phyloP scores from a whole-genome alignment of 257 asterid genomes.

The Scutellaria minor region DNA sequence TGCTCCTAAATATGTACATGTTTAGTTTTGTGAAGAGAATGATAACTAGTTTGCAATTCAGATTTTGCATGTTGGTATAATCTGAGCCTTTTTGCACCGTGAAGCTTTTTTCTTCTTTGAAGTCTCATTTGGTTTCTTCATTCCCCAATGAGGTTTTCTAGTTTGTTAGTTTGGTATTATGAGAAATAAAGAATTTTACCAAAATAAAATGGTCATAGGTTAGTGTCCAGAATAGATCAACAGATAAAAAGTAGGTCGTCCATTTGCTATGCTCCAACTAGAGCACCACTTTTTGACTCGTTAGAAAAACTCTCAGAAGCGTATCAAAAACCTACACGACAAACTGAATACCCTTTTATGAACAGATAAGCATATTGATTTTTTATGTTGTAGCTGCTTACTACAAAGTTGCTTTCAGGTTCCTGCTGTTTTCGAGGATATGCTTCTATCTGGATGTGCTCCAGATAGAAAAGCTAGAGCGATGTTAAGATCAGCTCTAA shows the following conservation, averaged over 20 bases:
- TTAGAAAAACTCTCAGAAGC: neutral
- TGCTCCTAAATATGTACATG: conserved; percentile 7
- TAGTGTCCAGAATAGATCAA: too few species aligned
- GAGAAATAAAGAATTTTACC: too few species aligned
- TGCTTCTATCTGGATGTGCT: conserved; percentile 80
- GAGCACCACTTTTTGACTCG: too few species aligned
- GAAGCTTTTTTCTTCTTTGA: neutral
- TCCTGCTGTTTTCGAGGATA: conserved; percentile 92
- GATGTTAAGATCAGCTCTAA: conserved; percentile 87
- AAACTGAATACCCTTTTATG: neutral
- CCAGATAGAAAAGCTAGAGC: conserved; percentile 98
- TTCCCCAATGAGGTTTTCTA: neutral
- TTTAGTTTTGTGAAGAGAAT: conserved; percentile 16
- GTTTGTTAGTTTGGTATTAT: neutral
- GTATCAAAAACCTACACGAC: neutral
- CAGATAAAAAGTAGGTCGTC: neutral
- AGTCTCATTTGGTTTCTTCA: neutral
- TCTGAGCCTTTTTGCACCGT: neutral
- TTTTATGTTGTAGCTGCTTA: neutral
- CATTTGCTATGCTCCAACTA: neutral
- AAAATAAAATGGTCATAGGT: too few species aligned
- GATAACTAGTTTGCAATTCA: neutral
- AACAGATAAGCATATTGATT: neutral
- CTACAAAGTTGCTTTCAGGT: conserved; percentile 56
- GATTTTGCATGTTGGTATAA: neutral